A percentile compares a stretch with the other conserved stretches of the same genome.
Evolutionary conservation across 805 yeast species (phyloP).

Genomic region (Metschnikowia rubicola): DNA sequence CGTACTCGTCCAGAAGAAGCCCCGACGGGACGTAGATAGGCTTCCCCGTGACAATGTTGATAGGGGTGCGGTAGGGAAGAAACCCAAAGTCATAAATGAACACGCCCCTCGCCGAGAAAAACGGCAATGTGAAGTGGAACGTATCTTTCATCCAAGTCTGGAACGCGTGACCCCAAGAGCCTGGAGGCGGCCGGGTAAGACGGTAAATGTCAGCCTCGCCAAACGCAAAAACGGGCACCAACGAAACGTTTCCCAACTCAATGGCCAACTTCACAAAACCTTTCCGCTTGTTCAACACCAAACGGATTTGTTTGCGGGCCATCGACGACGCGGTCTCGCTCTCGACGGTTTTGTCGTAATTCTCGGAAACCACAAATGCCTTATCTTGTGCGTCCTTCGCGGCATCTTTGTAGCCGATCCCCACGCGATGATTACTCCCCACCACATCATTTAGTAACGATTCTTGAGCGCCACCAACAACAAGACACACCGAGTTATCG

Average conservation of each 20-base stretch:
- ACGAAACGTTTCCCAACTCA: constrained; percentile 66
- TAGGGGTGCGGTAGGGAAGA: constrained; percentile 78
- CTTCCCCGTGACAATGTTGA: constrained; percentile 69
- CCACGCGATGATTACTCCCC: constrained; percentile 29
- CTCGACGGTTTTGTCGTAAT: neutral
- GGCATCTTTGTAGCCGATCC: constrained; percentile 29
- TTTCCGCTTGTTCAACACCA: constrained; percentile 72
- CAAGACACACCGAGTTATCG: constrained; percentile 78
- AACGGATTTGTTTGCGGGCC: constrained; percentile 43
- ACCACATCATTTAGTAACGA: constrained; percentile 54
- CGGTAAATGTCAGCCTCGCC: constrained; percentile 74
- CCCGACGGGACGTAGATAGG: constrained; percentile 58
- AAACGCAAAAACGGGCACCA: constrained; percentile 88
- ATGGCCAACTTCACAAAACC: constrained; percentile 90
- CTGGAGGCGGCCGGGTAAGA: constrained; percentile 38
- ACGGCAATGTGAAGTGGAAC: constrained; percentile 83
- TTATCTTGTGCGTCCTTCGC: constrained; percentile 8
- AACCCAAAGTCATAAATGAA: constrained; percentile 91
- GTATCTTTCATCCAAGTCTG: constrained; percentile 71
- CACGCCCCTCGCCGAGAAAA: constrained; percentile 87
- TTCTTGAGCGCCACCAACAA: constrained; percentile 95
- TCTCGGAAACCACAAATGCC: neutral
- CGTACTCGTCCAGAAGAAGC: constrained; percentile 29
- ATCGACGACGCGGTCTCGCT: constrained; percentile 5
- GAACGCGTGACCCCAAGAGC: constrained; percentile 46